phyloP scores from a whole-genome alignment of 1,284 basidiomycete genomes.

The Cryptococcus hybrid region DNA sequence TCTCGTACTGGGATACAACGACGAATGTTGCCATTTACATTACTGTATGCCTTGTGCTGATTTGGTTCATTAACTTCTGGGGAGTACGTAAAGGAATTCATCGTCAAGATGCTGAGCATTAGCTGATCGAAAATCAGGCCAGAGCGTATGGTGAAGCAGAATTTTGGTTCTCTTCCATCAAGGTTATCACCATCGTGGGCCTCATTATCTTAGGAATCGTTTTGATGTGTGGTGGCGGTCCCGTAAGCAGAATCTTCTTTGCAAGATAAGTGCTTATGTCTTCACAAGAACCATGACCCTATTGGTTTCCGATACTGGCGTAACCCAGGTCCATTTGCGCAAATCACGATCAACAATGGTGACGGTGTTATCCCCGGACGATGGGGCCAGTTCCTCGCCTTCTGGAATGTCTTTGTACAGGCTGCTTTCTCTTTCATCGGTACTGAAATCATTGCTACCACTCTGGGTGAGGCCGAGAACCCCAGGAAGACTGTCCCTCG shows the following conservation, averaged over 20 bases:
- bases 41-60: slow-evolving; percentile 48
- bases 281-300: slow-evolving; percentile 46
- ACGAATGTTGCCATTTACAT: slow-evolving; percentile 51
- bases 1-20: slow-evolving; percentile 48
- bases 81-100: slow-evolving; percentile 22
- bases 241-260: slow-evolving; percentile 26
- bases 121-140: no score
- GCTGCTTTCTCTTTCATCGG: slow-evolving; percentile 82
- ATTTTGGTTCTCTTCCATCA: slow-evolving; percentile 40
- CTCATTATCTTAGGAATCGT: slow-evolving; percentile 62
- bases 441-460: slow-evolving; percentile 77
- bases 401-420: slow-evolving; percentile 66
- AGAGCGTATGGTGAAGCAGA: slow-evolving; percentile 45
- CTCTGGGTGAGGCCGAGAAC: slow-evolving; percentile 58
- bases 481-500: slow-evolving; percentile 74
- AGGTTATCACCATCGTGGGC: slow-evolving; percentile 33
- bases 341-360: slow-evolving; percentile 19
- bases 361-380: slow-evolving; percentile 23
- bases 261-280: not conserved
- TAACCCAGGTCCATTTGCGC: slow-evolving; percentile 57
- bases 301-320: slow-evolving; percentile 63
- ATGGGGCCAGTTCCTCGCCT: slow-evolving; percentile 64
- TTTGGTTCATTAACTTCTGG: slow-evolving; percentile 51
- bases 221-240: slow-evolving; percentile 69
- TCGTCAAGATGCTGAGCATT: no score